Evolutionary conservation across 2,329 filamentous ascomycete genomes (phyloP).

Genomic region (Aspergillus sp.): DNA sequence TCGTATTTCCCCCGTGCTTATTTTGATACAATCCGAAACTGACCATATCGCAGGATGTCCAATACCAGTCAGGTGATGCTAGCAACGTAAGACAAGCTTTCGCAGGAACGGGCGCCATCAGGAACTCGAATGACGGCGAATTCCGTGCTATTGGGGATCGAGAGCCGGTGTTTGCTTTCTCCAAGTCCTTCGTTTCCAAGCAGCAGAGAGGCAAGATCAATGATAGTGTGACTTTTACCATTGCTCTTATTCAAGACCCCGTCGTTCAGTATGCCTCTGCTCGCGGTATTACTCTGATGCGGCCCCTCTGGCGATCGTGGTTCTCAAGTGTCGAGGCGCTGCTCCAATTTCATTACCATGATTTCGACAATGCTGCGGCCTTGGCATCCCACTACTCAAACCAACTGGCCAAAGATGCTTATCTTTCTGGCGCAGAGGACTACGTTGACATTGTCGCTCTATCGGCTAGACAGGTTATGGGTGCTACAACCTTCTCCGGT

Average conservation of each 20-base stretch:
- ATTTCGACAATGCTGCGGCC: conserved; percentile 57
- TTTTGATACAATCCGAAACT: conserved; percentile 4
- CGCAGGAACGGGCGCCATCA: conserved; percentile 58
- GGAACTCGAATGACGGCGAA: conserved; percentile 58
- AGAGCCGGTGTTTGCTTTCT: conserved; percentile 76
- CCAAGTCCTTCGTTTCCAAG: conserved; percentile 50
- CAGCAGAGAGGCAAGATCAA: conserved; percentile 23
- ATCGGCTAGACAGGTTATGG: conserved; percentile 72
- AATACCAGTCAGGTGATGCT: conserved; percentile 66
- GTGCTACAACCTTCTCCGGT: conserved; percentile 67
- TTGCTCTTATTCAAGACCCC: conserved; percentile 69
- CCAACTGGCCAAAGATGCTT: conserved; percentile 64
- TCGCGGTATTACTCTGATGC: conserved; percentile 69
- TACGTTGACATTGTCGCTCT: conserved; percentile 73
- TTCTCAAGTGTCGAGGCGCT: conserved; percentile 59
- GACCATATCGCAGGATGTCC: conserved; percentile 41
- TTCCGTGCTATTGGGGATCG: conserved; percentile 68
- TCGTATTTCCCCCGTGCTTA: conserved; percentile 9
- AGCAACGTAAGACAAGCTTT: conserved; percentile 61
- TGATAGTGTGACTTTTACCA: conserved; percentile 64
- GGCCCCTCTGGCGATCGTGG: conserved; percentile 71
- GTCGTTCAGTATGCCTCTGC: conserved; percentile 73
- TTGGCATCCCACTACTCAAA: conserved; percentile 68
- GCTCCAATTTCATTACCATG: conserved; percentile 67
- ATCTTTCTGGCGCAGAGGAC: conserved; percentile 64